Evolutionary conservation across 257 asterid genomes (phyloP), one percentile per base, ranked within the genome.

Genomic region (Pogostemon cablin): DNA sequence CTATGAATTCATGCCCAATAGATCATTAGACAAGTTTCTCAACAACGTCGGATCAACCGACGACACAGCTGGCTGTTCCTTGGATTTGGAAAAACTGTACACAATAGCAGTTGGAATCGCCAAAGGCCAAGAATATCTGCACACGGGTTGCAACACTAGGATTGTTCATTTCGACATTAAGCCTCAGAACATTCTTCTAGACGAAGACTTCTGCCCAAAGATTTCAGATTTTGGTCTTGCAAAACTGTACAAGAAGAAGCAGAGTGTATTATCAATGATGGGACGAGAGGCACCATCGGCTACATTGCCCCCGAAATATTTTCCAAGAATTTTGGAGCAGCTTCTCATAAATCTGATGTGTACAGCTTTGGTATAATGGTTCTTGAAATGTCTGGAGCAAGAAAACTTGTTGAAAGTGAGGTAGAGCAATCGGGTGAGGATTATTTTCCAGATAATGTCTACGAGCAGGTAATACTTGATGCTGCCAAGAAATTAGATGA

Each of bases 121-220:
- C 3, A 65, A 75, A 63, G 95, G 90, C 40, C 69, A 86, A n/a
- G 85, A 88, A 68, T 88, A 80, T 81, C 83, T 86, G 11, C 96
- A 88, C 75, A 54, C 72, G 3, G 90, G 84, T 8, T 84, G 87
- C 54, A 86, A 62, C 68, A 75, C 84, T 11, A 78, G 85, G 69
- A 77, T 83, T 63, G 87, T 90, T 43, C 96, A 87, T 75, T 91
- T 91, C 12, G 95, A 89, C 72, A 91, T 89, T 48, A 89, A 87
- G 71, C 86, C 91, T 80, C 84, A 78, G 58, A 89, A 87, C 74
- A 85, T 89, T 59, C 90, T 84, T 74, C 25, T 85, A 68, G 86
- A 81, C 55, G 57, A 73, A 50, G 88, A 81, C 2, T 83, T 87
- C 49, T 79, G 82, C 46, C 91, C 91, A 3, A 83, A 83, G 32